Base-by-base conservation (phyloP, 805 yeast species). In the Barnettozyma sp. region DNA sequence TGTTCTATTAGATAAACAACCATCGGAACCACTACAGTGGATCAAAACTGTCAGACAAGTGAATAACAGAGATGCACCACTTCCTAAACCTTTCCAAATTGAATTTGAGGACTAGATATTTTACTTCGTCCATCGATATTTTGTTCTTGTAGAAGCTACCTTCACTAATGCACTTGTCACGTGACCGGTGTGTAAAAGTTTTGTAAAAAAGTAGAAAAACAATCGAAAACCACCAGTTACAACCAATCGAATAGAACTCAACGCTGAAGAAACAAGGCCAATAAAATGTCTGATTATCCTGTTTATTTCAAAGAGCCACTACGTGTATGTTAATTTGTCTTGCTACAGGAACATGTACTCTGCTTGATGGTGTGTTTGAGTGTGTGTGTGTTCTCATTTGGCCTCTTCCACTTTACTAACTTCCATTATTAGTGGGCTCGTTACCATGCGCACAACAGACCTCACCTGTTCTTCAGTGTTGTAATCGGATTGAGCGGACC, bases 31-130 rank as follows among this genome's bases (percentile, higher is more conserved):
- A 18, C 62, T 71, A 22, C 82, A 76, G 41, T 60, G 72, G 42
- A 82, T 88, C 55, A 82, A 79, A 60, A 90, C 97, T 1, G 79
- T 85, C 18, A 80, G 95, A 59, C 94, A 87, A 58, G 65, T 71
- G 55, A 77, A 72, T 52, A 71, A 75, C 49, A 75, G 78, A 14
- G 86, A 74, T 56, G 94, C 87, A 15, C 94, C 82, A 30, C 48
- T 76, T 26, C 84, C 84, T 22, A 78, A 75, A 47, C 81, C 85
- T 16, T 82, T 82, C 54, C 74, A 71, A 13, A 73, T 82, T 49
- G 57, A 52, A 27, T 39, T 39, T 25, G 38, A 34, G 20, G 39
- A 39, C 21, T 19, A 29, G 17, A 16, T 6, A 4, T 11, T 12
- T 4, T n/a, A n/a, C n/a, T n/a, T n/a, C n/a, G n/a, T n/a, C n/a